phyloP scores from a whole-genome alignment of 2,329 filamentous ascomycete genomes.

The Fusarium sp. region DNA sequence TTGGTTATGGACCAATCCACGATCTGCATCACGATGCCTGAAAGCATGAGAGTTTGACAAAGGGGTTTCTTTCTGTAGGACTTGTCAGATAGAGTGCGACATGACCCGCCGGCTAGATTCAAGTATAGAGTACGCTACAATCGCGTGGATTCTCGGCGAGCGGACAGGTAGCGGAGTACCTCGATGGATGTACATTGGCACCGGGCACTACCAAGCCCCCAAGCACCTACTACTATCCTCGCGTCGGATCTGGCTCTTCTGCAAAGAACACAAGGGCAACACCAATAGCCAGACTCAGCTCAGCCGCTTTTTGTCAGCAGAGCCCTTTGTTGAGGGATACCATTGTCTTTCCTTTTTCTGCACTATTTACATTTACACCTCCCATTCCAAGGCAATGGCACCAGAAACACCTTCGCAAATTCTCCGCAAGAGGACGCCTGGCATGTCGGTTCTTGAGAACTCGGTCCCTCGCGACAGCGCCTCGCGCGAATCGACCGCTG shows the following conservation, averaged over 20 bases:
- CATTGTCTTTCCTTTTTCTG: constrained; percentile 10
- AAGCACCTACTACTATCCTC: not conserved
- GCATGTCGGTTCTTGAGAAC: constrained; percentile 34
- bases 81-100: constrained; percentile 5
- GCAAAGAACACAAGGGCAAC: constrained; percentile 34
- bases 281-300: constrained; percentile 24
- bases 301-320: constrained; percentile 35
- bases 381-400: constrained; percentile 20
- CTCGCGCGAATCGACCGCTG: constrained; percentile 15
- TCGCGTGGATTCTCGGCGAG: not conserved
- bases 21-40: not conserved
- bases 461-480: constrained; percentile 18
- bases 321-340: constrained; percentile 26
- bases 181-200: constrained; percentile 8
- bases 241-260: constrained; percentile 23
- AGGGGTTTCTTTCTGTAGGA: not conserved
- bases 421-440: constrained; percentile 39
- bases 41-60: constrained; percentile 9
- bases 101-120: constrained; percentile 8
- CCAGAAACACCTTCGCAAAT: constrained; percentile 32
- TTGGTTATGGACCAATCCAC: constrained; percentile 9
- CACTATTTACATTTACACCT: constrained; percentile 17
- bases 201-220: constrained; percentile 8
- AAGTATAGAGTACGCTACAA: constrained; percentile 20
- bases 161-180: constrained; percentile 22